Base-by-base conservation (phyloP, 2,329 filamentous ascomycete genomes). In the Aureobasidium sp. region DNA sequence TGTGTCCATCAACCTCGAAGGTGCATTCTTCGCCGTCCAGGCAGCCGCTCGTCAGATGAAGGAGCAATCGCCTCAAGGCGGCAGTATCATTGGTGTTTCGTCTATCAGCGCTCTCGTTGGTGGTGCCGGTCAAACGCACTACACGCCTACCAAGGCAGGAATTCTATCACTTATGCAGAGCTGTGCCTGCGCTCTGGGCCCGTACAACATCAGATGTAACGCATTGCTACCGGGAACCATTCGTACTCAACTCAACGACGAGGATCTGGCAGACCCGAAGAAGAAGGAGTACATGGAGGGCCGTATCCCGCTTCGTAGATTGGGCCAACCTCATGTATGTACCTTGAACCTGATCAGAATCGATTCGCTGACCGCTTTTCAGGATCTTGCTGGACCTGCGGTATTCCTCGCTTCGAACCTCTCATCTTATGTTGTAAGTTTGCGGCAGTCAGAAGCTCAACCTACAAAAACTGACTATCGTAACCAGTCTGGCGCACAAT, bases 71-170 rank as follows among this genome's bases (percentile, higher is more conserved):
- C 71, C 71, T 29, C 74, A 83, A 0, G 90, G 91, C 17, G 91
- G 91, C 37, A 87, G 84, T 68, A 94, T 96, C 69, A 93, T 91
- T 66, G 88, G 84, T 60, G 80, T 92, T 42, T 87, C 84, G 8
- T 88, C 85, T 66, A 90, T 91, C 70, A 86, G 82, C 20, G 89
- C 88, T 0, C 82, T 91, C 13, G 88, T 91, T 0, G 91, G 91
- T 41, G 91, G 90, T 47, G 89, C 87, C 0, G 79, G 82, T 51
- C 91, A 95, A 77, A 87, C 85, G 29, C 91, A 96, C 72, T 96
- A 95, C 75, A 95, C 91, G 17, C 89, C 91, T 10, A 95, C 91
- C 17, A 96, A 96, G 75, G 90, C 91, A 0, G 91, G 90, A 2
- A 82, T 96, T 2, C 72, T 90, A 41, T 89, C 85, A 51, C 79